Evolutionary conservation across 2,329 filamentous ascomycete species (phyloP).

Genomic region (Meredithiella fracta): DNA sequence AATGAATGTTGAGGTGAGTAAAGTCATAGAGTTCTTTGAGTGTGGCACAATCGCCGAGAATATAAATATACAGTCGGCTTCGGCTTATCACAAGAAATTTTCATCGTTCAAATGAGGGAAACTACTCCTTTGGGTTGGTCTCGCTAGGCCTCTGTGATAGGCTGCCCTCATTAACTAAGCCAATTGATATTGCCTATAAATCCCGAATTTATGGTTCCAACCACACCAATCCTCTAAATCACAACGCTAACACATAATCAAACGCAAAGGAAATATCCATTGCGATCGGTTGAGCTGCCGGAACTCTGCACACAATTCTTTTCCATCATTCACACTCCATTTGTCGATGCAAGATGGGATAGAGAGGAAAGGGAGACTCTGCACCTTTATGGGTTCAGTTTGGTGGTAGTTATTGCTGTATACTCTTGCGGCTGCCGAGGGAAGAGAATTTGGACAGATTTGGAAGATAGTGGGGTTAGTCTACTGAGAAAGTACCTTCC

Average conservation of each 20-base stretch:
- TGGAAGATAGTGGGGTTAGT: not conserved
- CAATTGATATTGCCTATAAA: not conserved
- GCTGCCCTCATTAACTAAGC: not conserved
- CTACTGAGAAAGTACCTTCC: not conserved
- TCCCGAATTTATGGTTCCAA: not conserved
- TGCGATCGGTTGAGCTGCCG: not conserved
- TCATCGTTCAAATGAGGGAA: not conserved
- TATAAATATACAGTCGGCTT: not conserved
- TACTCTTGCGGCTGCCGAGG: not conserved
- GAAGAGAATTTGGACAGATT: not conserved
- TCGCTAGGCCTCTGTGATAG: not conserved
- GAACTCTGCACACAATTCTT: too few species aligned
- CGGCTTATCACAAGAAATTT: not conserved
- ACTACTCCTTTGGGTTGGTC: not conserved
- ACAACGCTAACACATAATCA: not conserved
- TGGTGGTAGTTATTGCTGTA: not conserved
- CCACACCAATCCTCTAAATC: not conserved
- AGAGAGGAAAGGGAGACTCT: too few species aligned
- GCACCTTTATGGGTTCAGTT: not conserved
- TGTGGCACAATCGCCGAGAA: not conserved
- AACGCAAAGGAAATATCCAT: not conserved
- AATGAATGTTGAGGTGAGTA: not conserved
- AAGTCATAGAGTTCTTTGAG: not conserved
- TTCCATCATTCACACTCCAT: too few species aligned
- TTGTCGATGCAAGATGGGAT: too few species aligned